Evolutionary conservation across 306 rosid genomes (phyloP), one percentile per base, ranked within the genome.

Genomic region (Prunus mongolica): DNA sequence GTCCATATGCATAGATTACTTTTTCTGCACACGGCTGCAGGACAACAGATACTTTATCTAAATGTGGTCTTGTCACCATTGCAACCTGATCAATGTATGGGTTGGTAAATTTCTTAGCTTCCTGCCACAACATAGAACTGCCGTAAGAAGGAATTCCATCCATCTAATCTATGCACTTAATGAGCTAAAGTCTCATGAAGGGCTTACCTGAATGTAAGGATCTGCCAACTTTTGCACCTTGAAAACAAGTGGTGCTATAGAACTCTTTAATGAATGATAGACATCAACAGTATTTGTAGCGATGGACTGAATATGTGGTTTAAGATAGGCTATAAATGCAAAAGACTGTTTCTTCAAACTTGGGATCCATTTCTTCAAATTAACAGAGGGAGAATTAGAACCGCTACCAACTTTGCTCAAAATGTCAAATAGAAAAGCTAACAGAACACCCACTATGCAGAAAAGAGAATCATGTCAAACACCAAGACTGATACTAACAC

Each of bases 361-460:
- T 65, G 79, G 88, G 13, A 84, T 51, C 82, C 82, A 68, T 46
- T 83, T 79, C 89, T 87, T 32, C 80, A 80, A 32, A 78, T 70
- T 22, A 79, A 61, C 24, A 74, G 34, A 14, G 7, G 38, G 19
- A 67, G 54, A 32, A 55, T 19, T 41, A 66, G 51, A 66, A 67
- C 25, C 25, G 16, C 6, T 4, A 27, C 15, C 51, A 10, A 58
- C 32, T 67, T 60, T 22, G 45, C 38, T 28, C 15, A 61, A 49
- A 58, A 44, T 22, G 12, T 47, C 5, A 13, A 47, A 47, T 47
- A 47, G 52, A 6, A 22, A 61, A 25, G 66, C 24, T 20, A 68
- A 8, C 14, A 46, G 10, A 24, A 68, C 22, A 6, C 55, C 24
- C 56, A 44, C 27, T 22, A 57, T 44, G 5, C 34, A 8, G 52